Evolutionary conservation across 2,329 filamentous ascomycete species (phyloP).

Genomic region (Aspergillus brunneoviolaceus): DNA sequence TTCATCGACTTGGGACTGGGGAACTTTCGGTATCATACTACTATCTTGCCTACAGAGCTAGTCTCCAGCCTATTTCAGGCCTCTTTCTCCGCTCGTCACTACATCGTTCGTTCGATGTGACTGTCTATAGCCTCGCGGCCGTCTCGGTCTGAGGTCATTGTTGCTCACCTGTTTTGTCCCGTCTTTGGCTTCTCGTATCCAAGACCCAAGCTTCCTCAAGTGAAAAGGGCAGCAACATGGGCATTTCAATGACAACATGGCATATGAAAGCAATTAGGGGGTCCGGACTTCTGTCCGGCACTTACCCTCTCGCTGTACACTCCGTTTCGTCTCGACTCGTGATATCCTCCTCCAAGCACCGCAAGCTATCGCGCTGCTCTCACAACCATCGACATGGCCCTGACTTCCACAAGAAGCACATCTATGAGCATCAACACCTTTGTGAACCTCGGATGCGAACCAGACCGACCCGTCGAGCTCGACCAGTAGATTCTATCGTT

Average conservation of each 20-base stretch:
- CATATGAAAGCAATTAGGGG: neutral
- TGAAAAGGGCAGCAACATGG: neutral
- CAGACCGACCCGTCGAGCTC: neutral
- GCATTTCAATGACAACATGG: neutral
- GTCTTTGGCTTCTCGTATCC: neutral
- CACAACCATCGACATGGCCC: neutral
- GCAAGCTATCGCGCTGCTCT: conserved; percentile 10
- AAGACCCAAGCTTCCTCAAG: neutral
- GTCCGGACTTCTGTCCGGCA: neutral
- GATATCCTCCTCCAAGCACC: conserved; percentile 7
- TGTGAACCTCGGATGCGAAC: neutral
- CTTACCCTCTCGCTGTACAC: neutral
- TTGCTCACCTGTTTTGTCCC: neutral
- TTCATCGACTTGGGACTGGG: neutral
- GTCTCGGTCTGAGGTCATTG: neutral
- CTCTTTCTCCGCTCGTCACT: neutral
- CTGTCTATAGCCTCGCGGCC: neutral
- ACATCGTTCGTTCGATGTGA: neutral
- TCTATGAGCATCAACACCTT: conserved; percentile 2
- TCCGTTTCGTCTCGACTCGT: neutral
- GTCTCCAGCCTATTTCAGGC: neutral
- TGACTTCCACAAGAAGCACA: neutral
- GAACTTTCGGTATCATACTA: too few species aligned
- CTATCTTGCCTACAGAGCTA: neutral
- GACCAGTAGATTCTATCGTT: conserved; percentile 1